A percentile compares a stretch with the other conserved stretches of the same genome.
These are phyloP conservation scores for Narthecium ossifragum DNA, from an alignment of 106 monocot genomes.

Conservation along the genomic window DNA sequence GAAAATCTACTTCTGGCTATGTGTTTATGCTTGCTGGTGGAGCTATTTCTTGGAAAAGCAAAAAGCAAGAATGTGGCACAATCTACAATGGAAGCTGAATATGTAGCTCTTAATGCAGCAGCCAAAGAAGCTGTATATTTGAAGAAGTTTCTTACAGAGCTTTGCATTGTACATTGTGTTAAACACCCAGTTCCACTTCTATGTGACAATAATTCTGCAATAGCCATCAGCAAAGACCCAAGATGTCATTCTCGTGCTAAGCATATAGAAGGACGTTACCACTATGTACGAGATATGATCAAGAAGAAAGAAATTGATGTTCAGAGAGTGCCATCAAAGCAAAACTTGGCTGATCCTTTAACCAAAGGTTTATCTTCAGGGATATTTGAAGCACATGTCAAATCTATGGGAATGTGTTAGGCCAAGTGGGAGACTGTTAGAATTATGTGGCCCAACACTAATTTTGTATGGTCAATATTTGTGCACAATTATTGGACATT, in stretches of 20 bases:
- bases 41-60: background rate
- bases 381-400: background rate
- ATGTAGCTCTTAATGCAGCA: background rate
- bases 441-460: background rate
- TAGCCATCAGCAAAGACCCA: background rate
- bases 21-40: background rate
- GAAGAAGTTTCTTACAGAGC: background rate
- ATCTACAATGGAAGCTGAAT: slow-evolving; percentile 5
- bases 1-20: slow-evolving; percentile 1
- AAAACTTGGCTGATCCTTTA: background rate
- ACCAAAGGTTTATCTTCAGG: background rate
- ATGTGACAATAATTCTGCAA: background rate
- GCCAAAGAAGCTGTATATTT: background rate
- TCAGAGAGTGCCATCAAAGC: background rate
- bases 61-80: background rate
- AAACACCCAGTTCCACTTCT: background rate
- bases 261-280: background rate
- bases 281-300: background rate
- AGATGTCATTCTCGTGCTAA: background rate
- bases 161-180: background rate
- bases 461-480: too few species aligned
- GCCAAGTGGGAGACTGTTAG: background rate
- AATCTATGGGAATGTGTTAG: background rate
- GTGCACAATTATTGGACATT: too few species aligned
- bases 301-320: background rate